Base-by-base conservation (phyloP, 2,329 filamentous ascomycete species). In the Aureobasidium sp. region DNA sequence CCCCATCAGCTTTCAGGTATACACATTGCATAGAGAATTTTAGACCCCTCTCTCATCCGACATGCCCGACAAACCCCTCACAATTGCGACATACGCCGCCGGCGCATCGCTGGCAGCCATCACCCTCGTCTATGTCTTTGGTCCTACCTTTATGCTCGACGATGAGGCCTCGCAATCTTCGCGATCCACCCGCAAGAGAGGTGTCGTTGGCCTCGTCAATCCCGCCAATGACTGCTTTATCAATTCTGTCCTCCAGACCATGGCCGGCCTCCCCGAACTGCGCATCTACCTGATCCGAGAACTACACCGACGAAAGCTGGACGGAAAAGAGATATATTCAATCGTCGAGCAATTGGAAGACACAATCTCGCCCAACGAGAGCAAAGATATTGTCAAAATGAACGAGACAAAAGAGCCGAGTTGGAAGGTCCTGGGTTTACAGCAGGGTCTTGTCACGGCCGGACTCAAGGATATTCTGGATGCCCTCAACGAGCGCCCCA, bases 71-170 rank as follows among this genome's bases (percentile, higher is more conserved):
- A 91, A 88, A 79, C 86, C 87, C 61, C 82, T 90, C 63, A 91
- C 88, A 8, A 88, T 94, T 69, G 90, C 91, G 69, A 91, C 90
- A 48, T 99, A 99, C 77, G 94, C 94, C 70, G 94, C 93, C 64
- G 93, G 93, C 69, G 94, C 93, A 64, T 96, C 92, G 61, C 87
- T 99, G 66, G 94, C 94, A 62, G 94, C 94, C 65, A 90, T 96
- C 66, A 93, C 94, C 36, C 84, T 97, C 63, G 90, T 97, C 73
- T 99, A 97, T 76, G 93, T 97, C 69, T 97, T 99, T 76, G 91
- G 88, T 9, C 94, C 94, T n/a, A 97, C 92, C 58, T 97, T 93
- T 76, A 90, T 96, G 70, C 87, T 97, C 74, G 93, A 99, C 76
- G 86, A 87, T 71, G 89, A 94, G 62, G 83, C 87, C 57, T 79